These are phyloP conservation scores for Beauveria scarabaeidicola DNA, from an alignment of 2,329 filamentous ascomycete species.

Conservation along the genomic window DNA sequence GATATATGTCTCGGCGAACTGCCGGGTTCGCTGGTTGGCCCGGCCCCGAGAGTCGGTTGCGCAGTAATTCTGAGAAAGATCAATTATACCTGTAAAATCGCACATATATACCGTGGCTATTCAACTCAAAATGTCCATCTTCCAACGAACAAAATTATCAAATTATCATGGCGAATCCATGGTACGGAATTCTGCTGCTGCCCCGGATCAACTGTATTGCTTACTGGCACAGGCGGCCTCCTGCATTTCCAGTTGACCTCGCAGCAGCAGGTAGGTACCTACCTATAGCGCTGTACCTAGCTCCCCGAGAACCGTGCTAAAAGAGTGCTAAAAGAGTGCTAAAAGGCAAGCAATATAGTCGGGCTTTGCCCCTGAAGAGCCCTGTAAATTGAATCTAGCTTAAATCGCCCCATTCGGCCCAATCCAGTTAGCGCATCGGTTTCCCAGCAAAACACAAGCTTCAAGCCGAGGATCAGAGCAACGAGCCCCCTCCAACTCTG, in stretches of 20 bases:
- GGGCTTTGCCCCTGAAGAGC: not conserved
- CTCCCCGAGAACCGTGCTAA: not conserved
- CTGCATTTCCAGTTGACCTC: too few relatives aligned
- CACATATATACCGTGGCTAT: not conserved
- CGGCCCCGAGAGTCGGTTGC: not conserved
- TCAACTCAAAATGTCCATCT: too few relatives aligned
- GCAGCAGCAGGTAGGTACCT: too few relatives aligned
- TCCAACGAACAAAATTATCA: too few relatives aligned
- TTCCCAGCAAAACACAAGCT: not conserved
- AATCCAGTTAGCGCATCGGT: not conserved
- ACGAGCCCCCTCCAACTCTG: slow-evolving; percentile 3
- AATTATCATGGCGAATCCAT: too few relatives aligned
- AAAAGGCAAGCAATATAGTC: not conserved
- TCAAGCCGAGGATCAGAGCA: slow-evolving; percentile 1
- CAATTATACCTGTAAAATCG: not conserved
- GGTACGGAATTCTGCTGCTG: too few relatives aligned
- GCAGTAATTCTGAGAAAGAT: not conserved
- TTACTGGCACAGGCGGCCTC: too few relatives aligned
- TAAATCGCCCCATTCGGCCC: not conserved
- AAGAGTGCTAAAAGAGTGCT: too few relatives aligned
- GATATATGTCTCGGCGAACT: not conserved
- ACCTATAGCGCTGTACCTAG: not conserved
- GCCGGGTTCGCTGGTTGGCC: slow-evolving; percentile 2
- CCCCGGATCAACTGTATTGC: too few relatives aligned
- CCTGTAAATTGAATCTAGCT: not conserved